A percentile compares a stretch with the other conserved stretches of the same genome.
These are phyloP conservation scores for Eucalyptus sp. DNA, from an alignment of 345 rosid species.

Conservation along the genomic window DNA sequence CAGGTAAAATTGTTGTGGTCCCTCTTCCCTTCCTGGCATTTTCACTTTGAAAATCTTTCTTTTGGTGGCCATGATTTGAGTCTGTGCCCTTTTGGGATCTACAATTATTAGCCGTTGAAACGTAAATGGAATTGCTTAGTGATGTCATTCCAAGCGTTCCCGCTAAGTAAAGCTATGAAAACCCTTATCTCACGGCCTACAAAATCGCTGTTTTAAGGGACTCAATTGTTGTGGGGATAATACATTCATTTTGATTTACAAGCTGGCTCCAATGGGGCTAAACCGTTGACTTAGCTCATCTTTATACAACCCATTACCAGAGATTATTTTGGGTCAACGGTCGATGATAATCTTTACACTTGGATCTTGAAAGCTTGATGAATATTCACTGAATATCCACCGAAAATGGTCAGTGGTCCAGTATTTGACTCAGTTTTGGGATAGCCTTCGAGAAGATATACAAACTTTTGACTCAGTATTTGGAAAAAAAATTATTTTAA, in stretches of 20 bases:
- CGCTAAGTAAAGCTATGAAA: slow-evolving; percentile 7
- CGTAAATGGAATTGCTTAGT: neutral
- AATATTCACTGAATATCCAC: neutral
- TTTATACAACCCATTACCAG: neutral
- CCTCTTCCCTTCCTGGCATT: neutral
- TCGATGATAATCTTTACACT: neutral
- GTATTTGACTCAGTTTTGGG: too few species aligned
- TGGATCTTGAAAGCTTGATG: neutral
- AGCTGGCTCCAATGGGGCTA: neutral
- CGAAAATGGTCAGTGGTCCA: neutral
- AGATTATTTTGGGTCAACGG: neutral
- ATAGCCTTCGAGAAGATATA: too few species aligned
- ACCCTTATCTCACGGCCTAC: neutral
- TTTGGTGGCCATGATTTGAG: neutral
- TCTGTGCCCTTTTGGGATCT: neutral
- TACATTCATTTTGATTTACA: neutral
- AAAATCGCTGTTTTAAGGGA: neutral
- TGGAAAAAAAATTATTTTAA: too few species aligned
- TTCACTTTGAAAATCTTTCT: neutral
- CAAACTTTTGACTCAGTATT: too few species aligned
- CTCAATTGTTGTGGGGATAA: neutral
- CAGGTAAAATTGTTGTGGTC: neutral
- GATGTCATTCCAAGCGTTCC: neutral
- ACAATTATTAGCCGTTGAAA: neutral
- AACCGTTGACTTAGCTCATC: neutral